Percentiles rank a stretch among this genome's conserved stretches.
phyloP scores from a whole-genome alignment of 2,329 filamentous ascomycete genomes.

The Stagonosporopsis tanaceti region DNA sequence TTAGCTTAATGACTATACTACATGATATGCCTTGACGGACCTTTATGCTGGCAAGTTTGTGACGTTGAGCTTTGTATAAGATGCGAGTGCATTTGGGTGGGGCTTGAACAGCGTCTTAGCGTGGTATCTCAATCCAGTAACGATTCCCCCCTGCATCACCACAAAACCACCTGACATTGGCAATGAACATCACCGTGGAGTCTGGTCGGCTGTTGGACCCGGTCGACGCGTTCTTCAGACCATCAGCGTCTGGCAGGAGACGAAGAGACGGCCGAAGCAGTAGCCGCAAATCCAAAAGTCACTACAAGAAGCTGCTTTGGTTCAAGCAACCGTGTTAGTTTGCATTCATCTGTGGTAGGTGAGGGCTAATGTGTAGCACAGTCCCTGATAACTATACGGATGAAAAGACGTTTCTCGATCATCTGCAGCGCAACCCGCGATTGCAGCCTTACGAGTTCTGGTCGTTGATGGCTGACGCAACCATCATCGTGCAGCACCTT shows the following conservation, averaged over 20 bases:
- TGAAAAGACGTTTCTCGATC: constrained; percentile 93
- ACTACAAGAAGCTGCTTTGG: constrained; percentile 97
- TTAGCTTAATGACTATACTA: constrained; percentile 4
- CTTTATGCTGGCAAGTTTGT: background rate
- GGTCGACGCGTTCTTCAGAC: constrained; percentile 20
- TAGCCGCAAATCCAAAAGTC: constrained; percentile 73
- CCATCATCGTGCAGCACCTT: constrained; percentile 95
- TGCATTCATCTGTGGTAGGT: background rate
- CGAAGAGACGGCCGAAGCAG: constrained; percentile 66
- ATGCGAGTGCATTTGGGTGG: background rate
- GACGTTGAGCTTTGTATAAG: background rate
- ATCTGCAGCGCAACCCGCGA: constrained; percentile 91
- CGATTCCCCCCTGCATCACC: background rate
- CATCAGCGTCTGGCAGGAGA: constrained; percentile 42
- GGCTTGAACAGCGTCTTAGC: constrained; percentile 2
- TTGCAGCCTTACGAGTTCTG: constrained; percentile 97
- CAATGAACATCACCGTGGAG: constrained; percentile 18
- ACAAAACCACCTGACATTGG: background rate
- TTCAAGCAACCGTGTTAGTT: constrained; percentile 89
- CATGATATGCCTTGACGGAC: too few relatives aligned
- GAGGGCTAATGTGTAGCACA: constrained; percentile 43
- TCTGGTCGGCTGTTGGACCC: constrained; percentile 24
- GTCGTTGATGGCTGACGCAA: constrained; percentile 93
- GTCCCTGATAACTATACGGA: constrained; percentile 99
- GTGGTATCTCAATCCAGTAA: background rate